Conservation (phyloP, 768 basidiomycete genomes). For the Melanogaster broomeanus region DNA sequence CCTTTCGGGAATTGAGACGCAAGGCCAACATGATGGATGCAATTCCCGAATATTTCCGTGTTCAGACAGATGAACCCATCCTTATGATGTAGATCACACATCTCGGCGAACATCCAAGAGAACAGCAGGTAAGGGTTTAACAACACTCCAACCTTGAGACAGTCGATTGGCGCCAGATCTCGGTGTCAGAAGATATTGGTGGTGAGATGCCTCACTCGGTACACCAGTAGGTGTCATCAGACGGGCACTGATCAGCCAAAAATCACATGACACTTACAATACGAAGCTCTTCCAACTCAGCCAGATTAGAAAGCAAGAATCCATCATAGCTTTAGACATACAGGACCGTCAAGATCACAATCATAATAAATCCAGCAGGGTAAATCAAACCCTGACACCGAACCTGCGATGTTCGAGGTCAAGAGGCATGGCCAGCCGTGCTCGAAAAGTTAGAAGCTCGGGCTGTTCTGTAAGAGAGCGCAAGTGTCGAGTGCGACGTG, state of each 20-base stretch:
- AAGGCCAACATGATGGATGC: slow-evolving; percentile 52
- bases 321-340: neutral
- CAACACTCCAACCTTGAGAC: too few relatives aligned
- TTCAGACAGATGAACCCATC: slow-evolving; percentile 43
- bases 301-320: neutral
- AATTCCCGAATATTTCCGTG: slow-evolving; percentile 43
- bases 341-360: neutral
- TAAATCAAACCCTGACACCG: slow-evolving; percentile 4
- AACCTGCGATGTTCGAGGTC: neutral
- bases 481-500: neutral
- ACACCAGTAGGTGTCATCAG: too few relatives aligned
- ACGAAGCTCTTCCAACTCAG: neutral
- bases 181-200: too few relatives aligned
- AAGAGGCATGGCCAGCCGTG: neutral
- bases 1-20: slow-evolving; percentile 65
- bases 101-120: slow-evolving; percentile 47
- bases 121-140: too few relatives aligned
- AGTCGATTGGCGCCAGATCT: too few relatives aligned
- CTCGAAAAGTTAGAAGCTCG: neutral
- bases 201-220: too few relatives aligned
- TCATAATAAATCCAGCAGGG: neutral
- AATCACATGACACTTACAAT: too few relatives aligned
- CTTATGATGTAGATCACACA: slow-evolving; percentile 39
- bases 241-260: too few relatives aligned
- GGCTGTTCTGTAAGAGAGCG: neutral